Conservation (phyloP, 2,329 filamentous ascomycete genomes). For the Calonectria montana region DNA sequence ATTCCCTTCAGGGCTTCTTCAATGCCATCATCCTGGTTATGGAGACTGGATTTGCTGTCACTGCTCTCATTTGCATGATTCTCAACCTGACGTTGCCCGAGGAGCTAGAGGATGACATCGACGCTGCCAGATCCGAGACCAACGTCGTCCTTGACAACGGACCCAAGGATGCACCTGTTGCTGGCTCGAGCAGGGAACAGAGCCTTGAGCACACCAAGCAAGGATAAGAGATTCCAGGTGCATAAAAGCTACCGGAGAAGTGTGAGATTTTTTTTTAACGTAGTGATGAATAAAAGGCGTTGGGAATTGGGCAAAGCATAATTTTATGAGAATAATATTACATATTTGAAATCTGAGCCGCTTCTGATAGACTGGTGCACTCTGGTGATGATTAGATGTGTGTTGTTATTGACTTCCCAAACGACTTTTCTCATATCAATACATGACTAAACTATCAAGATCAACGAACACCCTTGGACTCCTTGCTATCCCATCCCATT, state of each 20-base stretch:
- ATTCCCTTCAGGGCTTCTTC: slow-evolving; percentile 76
- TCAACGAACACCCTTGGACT: not conserved
- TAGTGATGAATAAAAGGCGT: slow-evolving; percentile 17
- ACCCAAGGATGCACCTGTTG: slow-evolving; percentile 15
- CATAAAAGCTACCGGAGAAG: not conserved
- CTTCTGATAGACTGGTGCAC: not conserved
- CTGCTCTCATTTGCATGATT: slow-evolving; percentile 77
- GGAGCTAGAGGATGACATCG: slow-evolving; percentile 74
- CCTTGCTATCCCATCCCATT: not conserved
- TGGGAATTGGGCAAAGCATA: slow-evolving; percentile 3
- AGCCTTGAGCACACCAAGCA: slow-evolving; percentile 27
- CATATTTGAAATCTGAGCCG: not conserved
- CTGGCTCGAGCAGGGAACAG: slow-evolving; percentile 20
- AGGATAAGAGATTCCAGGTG: not conserved
- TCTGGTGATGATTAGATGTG: not conserved
- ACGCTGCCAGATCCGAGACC: slow-evolving; percentile 35
- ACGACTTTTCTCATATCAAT: not conserved
- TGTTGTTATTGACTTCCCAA: not conserved
- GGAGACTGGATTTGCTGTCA: slow-evolving; percentile 80
- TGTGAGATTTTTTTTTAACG: not conserved
- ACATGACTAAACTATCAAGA: not conserved
- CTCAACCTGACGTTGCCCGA: slow-evolving; percentile 80
- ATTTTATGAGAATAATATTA: not conserved
- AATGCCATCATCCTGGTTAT: slow-evolving; percentile 80
- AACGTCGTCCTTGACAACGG: slow-evolving; percentile 29